These are phyloP conservation scores for Epichloe brachyelytri DNA, from an alignment of 2,329 filamentous ascomycete species.

Conservation along the genomic window DNA sequence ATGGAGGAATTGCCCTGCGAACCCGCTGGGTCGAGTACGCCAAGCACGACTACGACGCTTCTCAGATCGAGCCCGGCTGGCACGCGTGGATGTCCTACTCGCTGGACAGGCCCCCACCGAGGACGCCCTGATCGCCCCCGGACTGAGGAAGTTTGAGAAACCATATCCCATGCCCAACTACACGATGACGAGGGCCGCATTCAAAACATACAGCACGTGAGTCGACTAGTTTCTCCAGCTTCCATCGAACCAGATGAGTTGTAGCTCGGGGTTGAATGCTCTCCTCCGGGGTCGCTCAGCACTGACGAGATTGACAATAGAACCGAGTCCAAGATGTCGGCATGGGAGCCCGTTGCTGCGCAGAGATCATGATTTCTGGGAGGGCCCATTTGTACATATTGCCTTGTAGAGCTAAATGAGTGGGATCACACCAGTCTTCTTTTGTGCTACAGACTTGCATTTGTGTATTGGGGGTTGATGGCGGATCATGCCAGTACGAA, in stretches of 20 bases:
- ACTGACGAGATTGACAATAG: conserved; percentile 21
- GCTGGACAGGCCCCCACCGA: conserved; percentile 75
- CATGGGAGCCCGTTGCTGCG: conserved; percentile 37
- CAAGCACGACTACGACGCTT: conserved; percentile 67
- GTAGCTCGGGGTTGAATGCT: too few species aligned
- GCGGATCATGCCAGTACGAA: neutral
- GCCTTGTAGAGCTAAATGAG: conserved; percentile 4
- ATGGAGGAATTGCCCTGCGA: conserved; percentile 87
- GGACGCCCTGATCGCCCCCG: conserved; percentile 58
- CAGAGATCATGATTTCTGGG: conserved; percentile 16
- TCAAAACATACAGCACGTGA: conserved; percentile 90
- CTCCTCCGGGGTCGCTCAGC: neutral
- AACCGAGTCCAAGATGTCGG: conserved; percentile 38
- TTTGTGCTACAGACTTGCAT: neutral
- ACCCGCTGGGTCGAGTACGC: conserved; percentile 98
- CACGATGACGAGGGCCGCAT: conserved; percentile 66
- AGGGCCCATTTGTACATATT: conserved; percentile 19
- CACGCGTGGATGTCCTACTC: conserved; percentile 95
- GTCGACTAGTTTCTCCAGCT: conserved; percentile 24
- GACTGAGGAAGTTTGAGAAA: conserved; percentile 63
- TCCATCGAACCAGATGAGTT: too few species aligned
- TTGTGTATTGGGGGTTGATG: neutral
- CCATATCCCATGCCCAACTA: conserved; percentile 57
- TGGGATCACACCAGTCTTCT: neutral
- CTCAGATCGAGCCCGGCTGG: conserved; percentile 91